Evolutionary conservation across 495 filamentous ascomycete genomes (phyloP), one percentile per base, ranked within the genome.

Genomic region (Penicillium maclennaniae): DNA sequence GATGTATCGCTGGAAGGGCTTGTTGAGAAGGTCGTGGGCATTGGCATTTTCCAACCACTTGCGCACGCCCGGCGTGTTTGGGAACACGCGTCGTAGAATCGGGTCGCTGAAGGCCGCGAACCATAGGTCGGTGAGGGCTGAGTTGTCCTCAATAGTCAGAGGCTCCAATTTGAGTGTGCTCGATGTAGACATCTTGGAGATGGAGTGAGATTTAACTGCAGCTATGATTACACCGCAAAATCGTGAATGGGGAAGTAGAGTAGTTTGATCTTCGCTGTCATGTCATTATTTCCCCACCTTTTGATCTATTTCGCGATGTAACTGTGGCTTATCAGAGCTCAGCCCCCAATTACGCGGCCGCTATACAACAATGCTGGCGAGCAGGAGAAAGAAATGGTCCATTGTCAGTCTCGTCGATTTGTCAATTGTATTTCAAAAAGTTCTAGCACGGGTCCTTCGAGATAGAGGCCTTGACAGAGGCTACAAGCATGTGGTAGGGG

Each of bases 71-170:
- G 62, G 65, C 2, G 67, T 70, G 43, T 68, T 42, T 2, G 67
- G 67, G 34, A 61, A 56, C 10, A 66, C 36, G 21, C 27, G 40
- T 15, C 37, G 46, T 41, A 69, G 51, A 15, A 12, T 25, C 0
- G 61, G 51, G 19, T 54, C 51, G 66, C 55, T 51, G 54, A 70
- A 70, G 34, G 60, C 63, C n/a, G 54, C 56, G 27, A 62, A 70
- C 59, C 55, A 70, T 5, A 70, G 26, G 1, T 65, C 56, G 0
- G 53, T 59, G 3, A 67, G 44, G 40, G 63, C 55, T 6, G 54
- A 51, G 40, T 58, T 19, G 26, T 70, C 65, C 23, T 70, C 63
- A 20, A 60, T 0, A 0, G 67, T 66, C 0, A 43, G 56, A 7
- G 40, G 41, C 21, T 66, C 54, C 7, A 69, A 38, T 10, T 37